These are phyloP conservation scores for Fraxinus floribunda DNA, from an alignment of 305 asterid species.

Conservation along the genomic window DNA sequence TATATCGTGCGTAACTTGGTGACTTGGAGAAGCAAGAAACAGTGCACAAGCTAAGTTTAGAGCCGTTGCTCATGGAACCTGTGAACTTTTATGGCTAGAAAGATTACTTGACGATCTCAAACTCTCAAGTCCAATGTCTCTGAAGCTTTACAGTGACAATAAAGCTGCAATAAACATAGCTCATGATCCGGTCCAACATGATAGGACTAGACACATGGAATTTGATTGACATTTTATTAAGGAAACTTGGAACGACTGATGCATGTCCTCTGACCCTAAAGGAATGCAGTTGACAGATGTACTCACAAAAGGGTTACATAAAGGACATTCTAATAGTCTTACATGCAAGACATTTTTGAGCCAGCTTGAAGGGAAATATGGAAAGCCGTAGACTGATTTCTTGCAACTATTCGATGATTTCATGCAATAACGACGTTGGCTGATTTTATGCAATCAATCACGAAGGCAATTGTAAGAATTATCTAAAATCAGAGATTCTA, in stretches of 20 bases:
- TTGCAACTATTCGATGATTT: not conserved
- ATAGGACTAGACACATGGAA: not conserved
- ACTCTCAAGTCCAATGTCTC: not conserved
- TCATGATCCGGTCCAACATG: not conserved
- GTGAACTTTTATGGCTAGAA: not conserved
- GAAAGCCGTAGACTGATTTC: not conserved
- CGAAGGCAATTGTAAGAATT: not conserved
- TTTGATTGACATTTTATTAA: not conserved
- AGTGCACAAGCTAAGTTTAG: not conserved
- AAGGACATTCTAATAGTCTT: not conserved
- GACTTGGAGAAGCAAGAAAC: not conserved
- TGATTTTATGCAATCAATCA: not conserved
- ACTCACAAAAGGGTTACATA: not conserved
- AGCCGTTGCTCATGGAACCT: not conserved
- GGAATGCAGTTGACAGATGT: not conserved
- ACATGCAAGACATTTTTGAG: not conserved
- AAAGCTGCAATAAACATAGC: not conserved
- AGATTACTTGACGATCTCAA: not conserved
- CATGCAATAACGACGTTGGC: not conserved
- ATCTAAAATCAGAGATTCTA: not conserved
- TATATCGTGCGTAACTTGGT: not conserved
- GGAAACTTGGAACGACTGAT: not conserved
- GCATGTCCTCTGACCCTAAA: not conserved
- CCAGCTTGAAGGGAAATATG: not conserved
- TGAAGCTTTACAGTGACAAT: not conserved